phyloP scores from a whole-genome alignment of 805 yeast species.

The Clavispora fructus region DNA sequence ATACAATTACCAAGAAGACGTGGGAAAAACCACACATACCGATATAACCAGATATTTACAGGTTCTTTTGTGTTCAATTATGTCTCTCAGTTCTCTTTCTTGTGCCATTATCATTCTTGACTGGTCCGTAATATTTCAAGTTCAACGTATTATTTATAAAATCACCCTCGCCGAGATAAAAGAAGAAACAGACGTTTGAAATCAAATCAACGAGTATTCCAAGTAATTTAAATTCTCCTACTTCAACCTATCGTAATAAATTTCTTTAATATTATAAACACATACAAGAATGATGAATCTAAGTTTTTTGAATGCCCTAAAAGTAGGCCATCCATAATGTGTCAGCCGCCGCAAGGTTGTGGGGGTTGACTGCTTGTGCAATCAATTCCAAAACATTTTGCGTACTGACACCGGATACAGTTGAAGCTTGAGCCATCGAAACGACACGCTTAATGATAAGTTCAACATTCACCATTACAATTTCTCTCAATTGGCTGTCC shows the following conservation, averaged over 20 bases:
- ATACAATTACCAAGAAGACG: constrained; percentile 1
- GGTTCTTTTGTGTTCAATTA: constrained; percentile 9
- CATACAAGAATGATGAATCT: neutral
- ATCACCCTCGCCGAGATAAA: neutral
- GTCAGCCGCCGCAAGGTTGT: constrained; percentile 87
- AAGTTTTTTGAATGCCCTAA: constrained; percentile 21
- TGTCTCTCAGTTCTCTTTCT: constrained; percentile 11
- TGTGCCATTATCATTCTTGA: constrained; percentile 1
- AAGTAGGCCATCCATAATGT: constrained; percentile 94
- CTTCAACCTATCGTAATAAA: neutral
- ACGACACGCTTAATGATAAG: constrained; percentile 72
- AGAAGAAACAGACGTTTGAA: neutral
- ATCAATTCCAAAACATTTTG: constrained; percentile 87
- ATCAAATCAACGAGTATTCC: no score
- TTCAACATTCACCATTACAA: constrained; percentile 85
- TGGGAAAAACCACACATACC: neutral
- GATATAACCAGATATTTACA: constrained; percentile 28
- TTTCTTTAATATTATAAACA: neutral
- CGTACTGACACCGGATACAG: constrained; percentile 74
- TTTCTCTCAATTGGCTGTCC: constrained; percentile 78
- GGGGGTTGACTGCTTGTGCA: constrained; percentile 91
- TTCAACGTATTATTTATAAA: neutral
- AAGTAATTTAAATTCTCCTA: no score
- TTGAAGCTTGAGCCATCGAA: constrained; percentile 54
- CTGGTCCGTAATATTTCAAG: neutral